Conservation (phyloP, 495 filamentous ascomycete species). For the Penicillium pulvis region DNA sequence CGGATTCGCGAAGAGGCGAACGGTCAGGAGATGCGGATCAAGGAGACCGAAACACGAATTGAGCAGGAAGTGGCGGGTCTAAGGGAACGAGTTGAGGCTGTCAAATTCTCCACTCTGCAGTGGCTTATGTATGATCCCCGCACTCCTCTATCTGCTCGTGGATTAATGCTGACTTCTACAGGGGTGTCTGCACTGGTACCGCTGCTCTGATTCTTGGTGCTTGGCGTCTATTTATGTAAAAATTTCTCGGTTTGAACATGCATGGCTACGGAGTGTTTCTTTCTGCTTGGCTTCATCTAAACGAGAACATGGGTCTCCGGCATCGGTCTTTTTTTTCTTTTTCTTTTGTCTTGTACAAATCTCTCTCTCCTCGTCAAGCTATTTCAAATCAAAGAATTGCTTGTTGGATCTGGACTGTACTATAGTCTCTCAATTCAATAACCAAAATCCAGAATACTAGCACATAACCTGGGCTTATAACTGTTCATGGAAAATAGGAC, state of each 20-base stretch:
- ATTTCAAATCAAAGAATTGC: background rate
- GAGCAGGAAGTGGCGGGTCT: constrained; percentile 95
- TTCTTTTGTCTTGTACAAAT: background rate
- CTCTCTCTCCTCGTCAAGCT: constrained; percentile 2
- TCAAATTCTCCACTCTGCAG: constrained; percentile 96
- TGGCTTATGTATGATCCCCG: constrained; percentile 76
- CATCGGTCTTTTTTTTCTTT: constrained; percentile 2
- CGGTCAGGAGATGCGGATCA: constrained; percentile 95
- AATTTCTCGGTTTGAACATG: constrained; percentile 12
- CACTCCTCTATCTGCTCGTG: background rate
- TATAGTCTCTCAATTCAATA: background rate
- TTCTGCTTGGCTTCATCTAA: constrained; percentile 9
- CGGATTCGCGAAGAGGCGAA: constrained; percentile 96
- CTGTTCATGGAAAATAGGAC: background rate
- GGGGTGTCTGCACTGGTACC: constrained; percentile 91
- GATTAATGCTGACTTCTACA: constrained; percentile 35
- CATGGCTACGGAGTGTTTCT: constrained; percentile 29
- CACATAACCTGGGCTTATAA: background rate
- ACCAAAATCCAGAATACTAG: background rate
- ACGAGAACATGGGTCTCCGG: constrained; percentile 22
- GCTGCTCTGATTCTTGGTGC: constrained; percentile 93
- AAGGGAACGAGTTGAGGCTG: constrained; percentile 88
- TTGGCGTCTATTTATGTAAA: constrained; percentile 81
- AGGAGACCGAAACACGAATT: constrained; percentile 97
- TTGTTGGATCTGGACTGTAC: background rate